phyloP scores from a whole-genome alignment of 2,329 filamentous ascomycete genomes.

The Incumbomyces delicatus region DNA sequence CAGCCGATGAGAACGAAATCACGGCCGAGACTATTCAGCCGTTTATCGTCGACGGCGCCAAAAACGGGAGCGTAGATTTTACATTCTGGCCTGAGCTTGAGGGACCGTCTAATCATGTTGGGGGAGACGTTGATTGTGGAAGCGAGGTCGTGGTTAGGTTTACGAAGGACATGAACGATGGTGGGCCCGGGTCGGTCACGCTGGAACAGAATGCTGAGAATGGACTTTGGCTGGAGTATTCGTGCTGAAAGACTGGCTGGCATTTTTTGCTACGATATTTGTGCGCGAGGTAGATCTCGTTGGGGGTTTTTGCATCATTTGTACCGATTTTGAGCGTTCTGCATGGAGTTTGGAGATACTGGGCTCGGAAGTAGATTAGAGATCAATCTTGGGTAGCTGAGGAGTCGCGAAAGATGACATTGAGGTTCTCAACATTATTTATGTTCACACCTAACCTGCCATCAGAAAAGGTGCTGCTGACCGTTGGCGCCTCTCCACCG shows the following conservation, averaged over 20 bases:
- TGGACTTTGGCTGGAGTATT: neutral
- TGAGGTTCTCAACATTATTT: too few species aligned
- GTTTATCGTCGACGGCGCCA: neutral
- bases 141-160: neutral
- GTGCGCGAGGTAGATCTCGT: neutral
- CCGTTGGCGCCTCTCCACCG: too few species aligned
- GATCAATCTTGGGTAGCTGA: too few species aligned
- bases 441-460: too few species aligned
- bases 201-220: constrained; percentile 2
- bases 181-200: neutral
- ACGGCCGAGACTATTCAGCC: constrained; percentile 1
- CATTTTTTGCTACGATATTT: neutral
- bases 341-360: neutral
- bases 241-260: neutral
- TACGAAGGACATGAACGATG: neutral
- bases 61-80: neutral
- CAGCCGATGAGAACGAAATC: neutral
- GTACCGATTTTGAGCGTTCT: neutral
- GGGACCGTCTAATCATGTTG: neutral
- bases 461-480: too few species aligned
- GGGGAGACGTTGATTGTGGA: neutral
- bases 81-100: constrained; percentile 4
- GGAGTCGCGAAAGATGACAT: too few species aligned
- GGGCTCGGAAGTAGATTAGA: too few species aligned
- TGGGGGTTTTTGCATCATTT: too few species aligned